Evolutionary conservation across 495 filamentous ascomycete species (phyloP), one percentile per base, ranked within the genome.

Genomic region (Aspergillus bridgeri): DNA sequence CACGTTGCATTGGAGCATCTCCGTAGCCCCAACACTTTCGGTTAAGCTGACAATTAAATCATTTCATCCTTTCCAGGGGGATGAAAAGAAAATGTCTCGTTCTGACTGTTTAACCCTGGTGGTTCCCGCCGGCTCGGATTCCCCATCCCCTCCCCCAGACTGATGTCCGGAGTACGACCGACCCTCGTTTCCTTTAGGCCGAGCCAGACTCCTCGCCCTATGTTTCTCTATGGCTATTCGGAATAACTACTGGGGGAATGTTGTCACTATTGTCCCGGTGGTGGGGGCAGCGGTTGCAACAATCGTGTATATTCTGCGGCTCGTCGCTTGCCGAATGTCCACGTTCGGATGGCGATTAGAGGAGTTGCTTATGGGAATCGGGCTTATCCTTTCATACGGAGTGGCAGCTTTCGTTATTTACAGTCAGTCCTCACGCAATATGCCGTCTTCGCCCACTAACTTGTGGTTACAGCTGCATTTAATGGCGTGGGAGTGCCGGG

Each of bases 321-420:
- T 69, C 7, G 64, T 57, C 48, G 53, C 56, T 42, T 59, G 59
- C 15, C 48, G 51, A 18, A 27, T 66, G 6, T 27, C 44, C 3
- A 42, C 19, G 17, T 23, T 53, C 8, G 48, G 29, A 18, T 25
- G 63, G n/a, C 53, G 56, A 8, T 19, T 58, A 3, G 66, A 63
- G 22, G 66, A 69, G 22, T 3, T 48, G 1, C 44, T 69, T n/a
- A 61, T 69, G 61, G 66, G 61, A 0, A 48, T 64, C 4, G 64
- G 64, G 6, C 33, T 69, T 15, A 8, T 69, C 0, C 55, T 53
- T 11, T 60, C 61, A 1, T 69, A 64, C 48, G 61, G 66, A 3
- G 51, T 57, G 17, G 53, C 64, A 17, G 54, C 55, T 4, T 64
- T 51, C 23, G 53, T 57, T 6, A 27, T 69, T 27, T 59, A 64